phyloP scores from a whole-genome alignment of 2,329 filamentous ascomycete genomes.

The Diplocarpon mali region DNA sequence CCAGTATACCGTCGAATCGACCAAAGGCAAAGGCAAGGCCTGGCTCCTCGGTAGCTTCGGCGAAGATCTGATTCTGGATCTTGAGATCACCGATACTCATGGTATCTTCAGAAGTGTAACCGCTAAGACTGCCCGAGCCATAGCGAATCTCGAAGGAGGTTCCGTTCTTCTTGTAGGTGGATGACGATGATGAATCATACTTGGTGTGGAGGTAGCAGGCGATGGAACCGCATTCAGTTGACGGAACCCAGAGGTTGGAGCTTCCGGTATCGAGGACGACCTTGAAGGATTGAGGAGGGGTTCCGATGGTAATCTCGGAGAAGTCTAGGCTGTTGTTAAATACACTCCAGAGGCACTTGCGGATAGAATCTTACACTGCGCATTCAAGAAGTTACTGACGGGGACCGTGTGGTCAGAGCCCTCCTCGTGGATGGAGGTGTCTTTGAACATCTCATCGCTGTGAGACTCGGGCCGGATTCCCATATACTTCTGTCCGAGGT shows the following conservation, averaged over 20 bases:
- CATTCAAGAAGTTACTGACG: constrained; percentile 96
- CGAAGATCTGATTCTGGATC: constrained; percentile 82
- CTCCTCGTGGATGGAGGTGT: constrained; percentile 54
- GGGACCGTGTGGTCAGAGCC: constrained; percentile 69
- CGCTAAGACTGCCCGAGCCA: constrained; percentile 86
- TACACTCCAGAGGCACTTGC: not conserved
- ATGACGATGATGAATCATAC: constrained; percentile 86
- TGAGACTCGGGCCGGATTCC: constrained; percentile 62
- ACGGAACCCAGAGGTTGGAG: constrained; percentile 98
- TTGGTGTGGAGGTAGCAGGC: constrained; percentile 96
- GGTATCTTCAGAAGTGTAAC: constrained; percentile 84
- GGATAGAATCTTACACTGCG: constrained; percentile 64
- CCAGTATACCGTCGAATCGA: constrained; percentile 92
- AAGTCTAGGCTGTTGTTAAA: constrained; percentile 55
- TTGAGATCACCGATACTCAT: constrained; percentile 80
- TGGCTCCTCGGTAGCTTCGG: constrained; percentile 90
- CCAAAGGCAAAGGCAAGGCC: constrained; percentile 97
- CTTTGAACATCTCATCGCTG: constrained; percentile 68
- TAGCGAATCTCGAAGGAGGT: constrained; percentile 87
- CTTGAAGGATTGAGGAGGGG: constrained; percentile 91
- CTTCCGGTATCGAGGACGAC: constrained; percentile 96
- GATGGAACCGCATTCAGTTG: constrained; percentile 80
- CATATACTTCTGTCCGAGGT: constrained; percentile 94
- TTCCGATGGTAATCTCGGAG: constrained; percentile 89
- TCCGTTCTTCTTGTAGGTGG: constrained; percentile 89